phyloP scores from a whole-genome alignment of 1,284 basidiomycete species.

The Somion occarium region DNA sequence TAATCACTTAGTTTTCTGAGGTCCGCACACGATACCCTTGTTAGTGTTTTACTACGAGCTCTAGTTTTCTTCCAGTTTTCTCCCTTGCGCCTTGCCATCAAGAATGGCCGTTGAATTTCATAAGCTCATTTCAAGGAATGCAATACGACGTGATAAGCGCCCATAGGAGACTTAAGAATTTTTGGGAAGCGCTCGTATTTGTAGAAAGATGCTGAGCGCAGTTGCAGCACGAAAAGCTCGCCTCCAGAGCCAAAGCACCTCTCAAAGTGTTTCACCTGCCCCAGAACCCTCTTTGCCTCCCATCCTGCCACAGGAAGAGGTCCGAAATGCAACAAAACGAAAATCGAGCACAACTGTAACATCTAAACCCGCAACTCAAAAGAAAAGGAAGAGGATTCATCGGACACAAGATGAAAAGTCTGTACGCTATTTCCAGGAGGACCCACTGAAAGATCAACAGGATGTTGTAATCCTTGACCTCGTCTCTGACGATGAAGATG shows the following conservation, averaged over 20 bases:
- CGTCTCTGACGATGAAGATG: constrained; percentile 19
- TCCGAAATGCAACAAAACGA: neutral
- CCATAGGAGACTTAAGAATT: neutral
- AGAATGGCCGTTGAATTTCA: too few species aligned
- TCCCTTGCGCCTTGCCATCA: too few species aligned
- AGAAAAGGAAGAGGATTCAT: constrained; percentile 24
- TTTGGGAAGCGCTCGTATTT: neutral
- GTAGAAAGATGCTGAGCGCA: constrained; percentile 47
- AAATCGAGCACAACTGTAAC: neutral
- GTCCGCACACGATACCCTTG: neutral
- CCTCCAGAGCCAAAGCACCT: constrained; percentile 17
- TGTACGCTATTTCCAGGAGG: constrained; percentile 34
- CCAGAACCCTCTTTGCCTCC: constrained; percentile 9
- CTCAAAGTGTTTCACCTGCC: constrained; percentile 12
- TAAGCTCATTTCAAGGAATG: too few species aligned
- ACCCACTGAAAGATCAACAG: constrained; percentile 28
- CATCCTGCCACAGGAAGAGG: constrained; percentile 1
- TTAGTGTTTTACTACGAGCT: neutral
- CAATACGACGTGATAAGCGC: too few species aligned
- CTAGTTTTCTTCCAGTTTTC: neutral
- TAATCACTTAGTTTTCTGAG: neutral
- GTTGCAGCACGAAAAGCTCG: constrained; percentile 56
- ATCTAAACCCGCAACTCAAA: constrained; percentile 23
- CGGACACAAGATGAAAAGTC: constrained; percentile 16
- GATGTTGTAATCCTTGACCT: constrained; percentile 35